Evolutionary conservation across 202 grass and related monocot species (phyloP), one percentile per base, ranked within the genome.

Genomic region (Bolboschoenoplectus hybrid): DNA sequence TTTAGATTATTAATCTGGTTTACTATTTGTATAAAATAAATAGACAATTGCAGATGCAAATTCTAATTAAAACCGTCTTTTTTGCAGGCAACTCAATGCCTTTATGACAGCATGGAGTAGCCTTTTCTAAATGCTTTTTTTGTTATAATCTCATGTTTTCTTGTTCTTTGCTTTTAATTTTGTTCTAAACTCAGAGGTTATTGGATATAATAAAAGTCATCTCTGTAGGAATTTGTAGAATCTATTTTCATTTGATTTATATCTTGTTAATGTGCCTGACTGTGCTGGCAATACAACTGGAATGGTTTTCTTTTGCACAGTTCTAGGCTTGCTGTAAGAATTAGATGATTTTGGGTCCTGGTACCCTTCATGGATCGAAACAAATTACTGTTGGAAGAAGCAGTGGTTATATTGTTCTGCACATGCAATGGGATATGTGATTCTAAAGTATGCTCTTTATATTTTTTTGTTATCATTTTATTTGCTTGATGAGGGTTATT

Each of bases 31-130:
- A 43, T 34, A 40, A 41, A 80, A 53, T n/a, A 58, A 80, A 61
- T 60, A 41, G 36, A 80, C 16, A 80, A n/a, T 61, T 80, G 36
- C 53, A 80, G 53, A 80, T 80, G 75, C 35, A 60, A 9, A 71
- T 83, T 63, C 19, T 9, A 69, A 69, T 84, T 26, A 16, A 39
- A 4, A 3, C 20, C 73, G 17, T 72, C 4, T 80, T 35, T 41
- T 91, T 64, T 78, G 87, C 87, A 95, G 91, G 93, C 45, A 95
- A 90, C 69, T 92, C 87, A 40, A 91, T 87, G 93, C 91, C 87
- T 91, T 92, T 95, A 92, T 95, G 91, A 95, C 62, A 88, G 73
- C 80, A 63, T 17, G 46, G 49, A 34, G 65, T 67, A 40, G 55
- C 81, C 68, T 56, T 35, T 10, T 8, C 34, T 9, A 78, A 19